Evolutionary conservation across 2,329 filamentous ascomycete species (phyloP).

Genomic region (Madurella mycetomatis): DNA sequence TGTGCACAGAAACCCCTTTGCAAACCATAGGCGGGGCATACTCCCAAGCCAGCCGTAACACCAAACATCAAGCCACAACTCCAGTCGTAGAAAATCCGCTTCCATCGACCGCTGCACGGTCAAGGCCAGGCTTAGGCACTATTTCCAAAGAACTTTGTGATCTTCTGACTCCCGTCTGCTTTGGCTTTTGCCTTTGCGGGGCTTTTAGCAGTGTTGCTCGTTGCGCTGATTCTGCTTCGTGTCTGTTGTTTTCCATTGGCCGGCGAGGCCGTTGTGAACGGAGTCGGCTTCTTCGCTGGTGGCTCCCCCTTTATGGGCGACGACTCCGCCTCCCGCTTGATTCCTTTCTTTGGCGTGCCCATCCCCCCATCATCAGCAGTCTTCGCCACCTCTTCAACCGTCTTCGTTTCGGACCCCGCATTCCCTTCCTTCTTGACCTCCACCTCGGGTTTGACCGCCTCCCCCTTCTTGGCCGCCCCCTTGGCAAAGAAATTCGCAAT

Average conservation of each 20-base stretch:
- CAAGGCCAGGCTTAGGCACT: slow-evolving; percentile 33
- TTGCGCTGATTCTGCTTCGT: slow-evolving; percentile 22
- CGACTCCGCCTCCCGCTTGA: slow-evolving; percentile 21
- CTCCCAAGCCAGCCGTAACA: neutral
- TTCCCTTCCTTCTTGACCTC: slow-evolving; percentile 32
- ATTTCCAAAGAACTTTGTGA: slow-evolving; percentile 44
- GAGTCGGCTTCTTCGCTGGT: slow-evolving; percentile 24
- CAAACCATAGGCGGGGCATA: too few species aligned
- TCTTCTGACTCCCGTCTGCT: slow-evolving; percentile 40
- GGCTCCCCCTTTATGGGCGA: slow-evolving; percentile 19
- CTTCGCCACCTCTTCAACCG: slow-evolving; percentile 22
- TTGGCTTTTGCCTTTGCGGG: slow-evolving; percentile 26
- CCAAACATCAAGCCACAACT: neutral
- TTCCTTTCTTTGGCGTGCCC: slow-evolving; percentile 11
- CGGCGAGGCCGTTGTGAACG: slow-evolving; percentile 12
- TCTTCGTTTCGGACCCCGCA: slow-evolving; percentile 16
- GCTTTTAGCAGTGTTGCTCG: slow-evolving; percentile 42
- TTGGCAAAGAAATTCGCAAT: slow-evolving; percentile 90
- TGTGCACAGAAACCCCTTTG: too few species aligned
- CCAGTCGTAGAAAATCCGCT: neutral
- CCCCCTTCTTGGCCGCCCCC: slow-evolving; percentile 39
- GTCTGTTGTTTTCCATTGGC: slow-evolving; percentile 17
- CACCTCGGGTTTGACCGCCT: slow-evolving; percentile 29
- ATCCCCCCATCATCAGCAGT: slow-evolving; percentile 28
- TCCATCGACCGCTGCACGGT: too few species aligned